Conservation (phyloP, 2,329 filamentous ascomycete genomes). For the Pezicula rhizophila region DNA sequence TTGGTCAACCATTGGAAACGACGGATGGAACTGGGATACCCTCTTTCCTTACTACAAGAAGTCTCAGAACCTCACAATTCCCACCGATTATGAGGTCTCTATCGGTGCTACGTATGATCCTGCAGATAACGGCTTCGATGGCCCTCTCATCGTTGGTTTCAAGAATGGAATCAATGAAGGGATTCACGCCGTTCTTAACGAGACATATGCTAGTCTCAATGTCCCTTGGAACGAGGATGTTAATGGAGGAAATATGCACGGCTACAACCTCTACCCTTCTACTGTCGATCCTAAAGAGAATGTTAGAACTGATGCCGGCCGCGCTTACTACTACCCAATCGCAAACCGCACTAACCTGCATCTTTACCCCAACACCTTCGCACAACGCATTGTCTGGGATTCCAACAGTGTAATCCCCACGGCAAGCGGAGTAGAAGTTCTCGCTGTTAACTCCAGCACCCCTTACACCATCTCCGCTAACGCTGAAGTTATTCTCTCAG, state of each 20-base stretch:
- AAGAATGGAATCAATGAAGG: constrained; percentile 29
- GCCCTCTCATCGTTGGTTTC: constrained; percentile 33
- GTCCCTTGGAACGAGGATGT: constrained; percentile 31
- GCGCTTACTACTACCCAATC: constrained; percentile 36
- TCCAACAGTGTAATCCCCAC: constrained; percentile 9
- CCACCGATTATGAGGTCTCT: constrained; percentile 27
- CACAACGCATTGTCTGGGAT: constrained; percentile 11
- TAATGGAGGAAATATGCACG: constrained; percentile 33
- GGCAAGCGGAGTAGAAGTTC: constrained; percentile 32
- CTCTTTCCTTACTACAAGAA: constrained; percentile 24
- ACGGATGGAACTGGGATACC: constrained; percentile 29
- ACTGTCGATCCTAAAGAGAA: constrained; percentile 33
- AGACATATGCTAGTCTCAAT: constrained; percentile 29
- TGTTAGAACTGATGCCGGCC: constrained; percentile 34
- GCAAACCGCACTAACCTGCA: constrained; percentile 32
- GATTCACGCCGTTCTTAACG: constrained; percentile 23
- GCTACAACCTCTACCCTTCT: constrained; percentile 33
- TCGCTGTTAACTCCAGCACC: constrained; percentile 26
- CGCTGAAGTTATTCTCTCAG: constrained; percentile 25
- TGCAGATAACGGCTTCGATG: constrained; percentile 29
- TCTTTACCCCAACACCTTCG: constrained; percentile 10
- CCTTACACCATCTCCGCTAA: constrained; percentile 11
- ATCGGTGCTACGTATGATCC: constrained; percentile 31
- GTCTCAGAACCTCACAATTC: constrained; percentile 16
- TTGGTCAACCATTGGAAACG: constrained; percentile 31